Evolutionary conservation across 2,329 filamentous ascomycete genomes (phyloP), one percentile per base, ranked within the genome.

Genomic region (Pyricularia pennisetigena): DNA sequence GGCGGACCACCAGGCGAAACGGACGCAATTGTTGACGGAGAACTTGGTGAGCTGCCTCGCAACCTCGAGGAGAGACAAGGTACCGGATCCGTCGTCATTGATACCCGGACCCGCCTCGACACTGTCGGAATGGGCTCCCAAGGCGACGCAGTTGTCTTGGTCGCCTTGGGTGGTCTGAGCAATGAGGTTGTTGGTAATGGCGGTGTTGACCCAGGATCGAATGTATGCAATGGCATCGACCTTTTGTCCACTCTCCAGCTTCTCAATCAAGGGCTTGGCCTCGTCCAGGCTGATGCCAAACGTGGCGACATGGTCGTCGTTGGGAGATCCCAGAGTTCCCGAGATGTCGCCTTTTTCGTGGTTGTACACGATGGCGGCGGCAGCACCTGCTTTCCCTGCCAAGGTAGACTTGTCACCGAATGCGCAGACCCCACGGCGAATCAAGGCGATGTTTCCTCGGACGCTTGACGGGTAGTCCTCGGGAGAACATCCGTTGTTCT

Each of bases 1-100:
- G 54, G 82, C 88, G 0, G 86, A 82, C 87, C 87, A 90, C 86
- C 87, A 90, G 2, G 85, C 86, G 69, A 90, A 89, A 66, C 87
- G 85, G 26, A 90, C 86, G 72, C 86, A 88, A 78, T 90, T 90
- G 75, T 85, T 85, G 72, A 89, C 86, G 41, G 76, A 77, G 76
- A 84, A 89, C 24, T 82, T 81, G 41, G 41, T 54, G 41, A 54
- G 41, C 41, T 54, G 41, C 41, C 41, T 54, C 16, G 41, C 41
- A n/a, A 54, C 41, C 41, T 54, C 41, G 41, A 54, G 4, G 7
- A 54, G 41, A n/a, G 41, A 54, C 41, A 54, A n/a, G 16, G 41
- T 54, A n/a, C 41, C 41, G 41, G 41, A 54, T n/a, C 41, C 41
- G 41, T 54, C 41, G 41, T 54, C 41, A 54, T 54, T 54, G 5